Evolutionary conservation across 148 eudicot species (phyloP), one percentile per base, ranked within the genome.

Genomic region (Rhododendron kiyosumense): DNA sequence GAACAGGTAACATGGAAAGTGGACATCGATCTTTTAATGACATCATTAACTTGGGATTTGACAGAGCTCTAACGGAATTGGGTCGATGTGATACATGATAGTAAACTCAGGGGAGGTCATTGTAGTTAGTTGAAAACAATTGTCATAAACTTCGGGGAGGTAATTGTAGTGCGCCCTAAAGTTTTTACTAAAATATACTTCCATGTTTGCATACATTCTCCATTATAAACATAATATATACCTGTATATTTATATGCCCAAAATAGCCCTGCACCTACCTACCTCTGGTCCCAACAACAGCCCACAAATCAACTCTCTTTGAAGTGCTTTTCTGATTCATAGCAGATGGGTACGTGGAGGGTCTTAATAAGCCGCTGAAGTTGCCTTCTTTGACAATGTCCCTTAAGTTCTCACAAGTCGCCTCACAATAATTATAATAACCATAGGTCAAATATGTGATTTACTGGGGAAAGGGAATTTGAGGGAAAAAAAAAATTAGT

Each of bases 351-450:
- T 32, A n/a, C n/a, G n/a, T 6, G 45, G 11, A 20, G 38, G 38
- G 7, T 71, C 38, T 71, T 71, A 71, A 71, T 71, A 71, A 30
- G 76, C 76, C 76, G 76, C 76, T 71, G 76, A 71, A 71, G 76
- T 71, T 71, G 76, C 41, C 76, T 71, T 71, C 18, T 30, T 71
- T 71, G 76, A 71, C 76, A 14, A 32, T 32, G 4, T 32, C 76
- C 41, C 17, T 30, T 30, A 28, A 69, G 1, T 69, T 28, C 75
- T 69, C 36, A 4, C 34, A 69, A 69, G 75, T 30, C 36, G 34
- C 5, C 75, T 69, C 14, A 67, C 3, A 67, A 28, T 14, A 69
- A 69, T 4, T 61, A 59, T 7, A 1, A 71, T 14, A 30, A 13
- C 32, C 0, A 13, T 3, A 71, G 38, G 18, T 71, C 38, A 71